Conservation (phyloP, 225 moss, liverwort and hornwort species). For the Bryoerythrophyllum caledonicum region DNA sequence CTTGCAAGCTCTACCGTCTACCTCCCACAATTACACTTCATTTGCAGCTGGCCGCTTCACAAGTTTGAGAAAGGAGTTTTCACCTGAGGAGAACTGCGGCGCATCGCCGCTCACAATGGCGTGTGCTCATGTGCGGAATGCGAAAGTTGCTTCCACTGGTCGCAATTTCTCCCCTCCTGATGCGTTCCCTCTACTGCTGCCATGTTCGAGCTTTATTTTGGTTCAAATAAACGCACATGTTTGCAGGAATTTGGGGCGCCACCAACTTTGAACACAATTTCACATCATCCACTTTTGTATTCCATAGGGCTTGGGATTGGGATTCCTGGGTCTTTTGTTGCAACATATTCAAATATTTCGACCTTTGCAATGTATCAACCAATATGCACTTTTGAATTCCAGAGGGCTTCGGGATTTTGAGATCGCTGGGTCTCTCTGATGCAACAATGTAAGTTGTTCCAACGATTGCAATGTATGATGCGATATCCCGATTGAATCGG, state of each 20-base stretch:
- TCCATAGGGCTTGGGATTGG: neutral
- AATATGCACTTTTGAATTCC: neutral
- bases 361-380: too few species aligned
- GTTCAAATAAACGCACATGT: neutral
- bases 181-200: neutral
- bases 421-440: neutral
- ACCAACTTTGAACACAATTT: neutral
- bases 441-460: neutral
- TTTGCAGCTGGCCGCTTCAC: neutral
- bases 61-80: neutral
- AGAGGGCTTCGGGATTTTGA: neutral
- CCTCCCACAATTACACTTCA: neutral
- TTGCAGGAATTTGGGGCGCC: neutral
- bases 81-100: conserved; percentile 23
- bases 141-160: neutral
- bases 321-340: neutral
- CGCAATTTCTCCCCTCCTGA: neutral
- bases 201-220: neutral
- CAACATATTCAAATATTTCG: neutral
- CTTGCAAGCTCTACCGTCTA: neutral
- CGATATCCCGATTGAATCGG: neutral
- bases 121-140: neutral
- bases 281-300: neutral
- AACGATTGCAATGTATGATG: neutral
- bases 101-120: conserved; percentile 25